A percentile compares a stretch with the other conserved stretches of the same genome.
Conservation (phyloP, 1,139 yeast species). For the Scheffersomyces insectosa region DNA sequence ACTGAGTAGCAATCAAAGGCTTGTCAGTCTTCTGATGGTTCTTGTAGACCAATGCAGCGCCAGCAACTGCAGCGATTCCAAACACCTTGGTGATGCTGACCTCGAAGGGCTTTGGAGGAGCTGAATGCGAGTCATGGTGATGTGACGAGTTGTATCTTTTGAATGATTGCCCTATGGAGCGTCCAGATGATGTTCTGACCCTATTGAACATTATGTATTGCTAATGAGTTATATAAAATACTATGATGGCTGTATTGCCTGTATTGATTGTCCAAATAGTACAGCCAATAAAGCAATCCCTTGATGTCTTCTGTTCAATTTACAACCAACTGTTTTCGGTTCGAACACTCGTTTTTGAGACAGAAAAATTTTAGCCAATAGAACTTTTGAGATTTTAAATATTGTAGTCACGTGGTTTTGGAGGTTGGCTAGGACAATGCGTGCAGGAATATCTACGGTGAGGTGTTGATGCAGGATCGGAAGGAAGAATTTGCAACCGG, state of each 20-base stretch:
- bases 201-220: constrained; percentile 23
- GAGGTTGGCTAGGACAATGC: too few relatives aligned
- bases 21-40: constrained; percentile 36
- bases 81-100: constrained; percentile 43
- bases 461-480: too few relatives aligned
- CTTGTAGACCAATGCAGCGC: constrained; percentile 41
- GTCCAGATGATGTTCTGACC: constrained; percentile 13
- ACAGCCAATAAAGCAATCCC: too few relatives aligned
- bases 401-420: not conserved
- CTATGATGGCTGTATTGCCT: too few relatives aligned
- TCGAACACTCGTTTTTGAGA: not conserved
- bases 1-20: constrained; percentile 41
- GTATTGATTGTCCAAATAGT: too few relatives aligned
- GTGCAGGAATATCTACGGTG: not conserved
- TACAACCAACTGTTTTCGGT: too few relatives aligned
- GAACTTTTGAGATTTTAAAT: not conserved
- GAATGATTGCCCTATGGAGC: constrained; percentile 17
- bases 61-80: constrained; percentile 44
- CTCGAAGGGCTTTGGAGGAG: constrained; percentile 33
- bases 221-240: too few relatives aligned
- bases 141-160: constrained; percentile 39
- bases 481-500: too few relatives aligned
- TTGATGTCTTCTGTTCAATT: too few relatives aligned
- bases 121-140: constrained; percentile 26
- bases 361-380: constrained; percentile 1